Base-by-base conservation (phyloP, 1,139 yeast genomes). In the Blastobotrys arbuscula region DNA sequence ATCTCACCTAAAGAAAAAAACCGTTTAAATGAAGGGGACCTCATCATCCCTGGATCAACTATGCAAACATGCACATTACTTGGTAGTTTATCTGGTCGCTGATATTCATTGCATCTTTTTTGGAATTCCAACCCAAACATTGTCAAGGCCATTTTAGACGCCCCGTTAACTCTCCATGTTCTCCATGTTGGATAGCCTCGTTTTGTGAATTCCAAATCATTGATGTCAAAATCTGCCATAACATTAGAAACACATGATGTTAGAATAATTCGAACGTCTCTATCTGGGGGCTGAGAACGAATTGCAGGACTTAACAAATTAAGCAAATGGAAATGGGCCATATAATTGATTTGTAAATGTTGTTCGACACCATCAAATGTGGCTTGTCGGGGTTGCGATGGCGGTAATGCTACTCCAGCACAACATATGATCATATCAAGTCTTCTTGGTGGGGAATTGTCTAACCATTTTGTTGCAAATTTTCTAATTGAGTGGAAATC, bases 381-480 rank as follows among this genome's bases (percentile, higher is more conserved):
- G 9, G 81, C 74, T 50, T 77, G 78, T 51, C 96, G 75, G 12
- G 74, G 69, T 47, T 70, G 70, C 15, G 81, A 79, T 37, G 79
- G 72, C 0, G 98, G 97, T 45, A 82, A 70, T 52, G 82, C 74
- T 48, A 87, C 90, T 10, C 88, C 92, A 1, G 97, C 97, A 68
- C 90, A 81, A 61, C 96, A 85, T 4, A 92, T 67, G 16, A 92
- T 77, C 52, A 95, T 95, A 64, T 92, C 98, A 48, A 92, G 71
- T 50, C 98, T 69, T 58, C 98, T 74, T 6, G 97, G 95, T 1
- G 97, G 96, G 37, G 81, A 73, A 62, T 86, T 89, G 65, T 92
- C 96, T 52, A 92, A 73, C 97, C 97, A 92, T 55, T 76, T 81
- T 1, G 98, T 90, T 28, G 96, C 97, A 71, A 92, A 92, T 63